Conservation (phyloP, 805 yeast species). For the Sugiyamaella smithiae region DNA sequence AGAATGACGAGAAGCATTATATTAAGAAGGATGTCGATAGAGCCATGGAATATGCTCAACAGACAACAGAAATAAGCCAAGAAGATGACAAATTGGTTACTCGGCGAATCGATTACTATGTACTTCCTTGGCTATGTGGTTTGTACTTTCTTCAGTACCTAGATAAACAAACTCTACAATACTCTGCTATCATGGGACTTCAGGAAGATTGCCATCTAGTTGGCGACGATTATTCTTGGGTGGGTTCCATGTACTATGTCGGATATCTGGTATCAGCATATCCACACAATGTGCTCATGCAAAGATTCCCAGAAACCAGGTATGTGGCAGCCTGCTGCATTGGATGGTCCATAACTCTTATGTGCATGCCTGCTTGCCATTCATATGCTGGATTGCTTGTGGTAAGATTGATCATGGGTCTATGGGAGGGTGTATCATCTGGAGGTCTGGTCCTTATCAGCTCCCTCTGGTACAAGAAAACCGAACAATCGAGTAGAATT, state of each 20-base stretch:
- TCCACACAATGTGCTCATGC: constrained; percentile 43
- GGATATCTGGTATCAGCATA: constrained; percentile 46
- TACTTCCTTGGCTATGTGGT: constrained; percentile 17
- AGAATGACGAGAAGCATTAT: not conserved
- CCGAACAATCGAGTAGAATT: constrained; percentile 45
- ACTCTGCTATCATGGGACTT: constrained; percentile 50
- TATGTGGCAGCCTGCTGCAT: constrained; percentile 15
- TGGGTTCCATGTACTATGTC: constrained; percentile 42
- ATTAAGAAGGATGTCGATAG: not conserved
- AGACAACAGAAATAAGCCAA: not conserved
- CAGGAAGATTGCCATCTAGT: constrained; percentile 31
- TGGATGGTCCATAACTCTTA: constrained; percentile 19
- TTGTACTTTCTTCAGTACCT: constrained; percentile 19
- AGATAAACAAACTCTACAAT: constrained; percentile 52
- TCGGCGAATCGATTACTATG: constrained; percentile 23
- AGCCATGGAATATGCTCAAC: not conserved
- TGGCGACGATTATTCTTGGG: constrained; percentile 42
- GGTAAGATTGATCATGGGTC: constrained; percentile 50
- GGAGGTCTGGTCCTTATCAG: constrained; percentile 58
- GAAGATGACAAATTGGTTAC: not conserved
- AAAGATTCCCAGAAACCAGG: constrained; percentile 19
- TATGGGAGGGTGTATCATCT: constrained; percentile 50
- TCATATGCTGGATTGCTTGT: constrained; percentile 46
- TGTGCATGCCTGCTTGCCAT: constrained; percentile 35
- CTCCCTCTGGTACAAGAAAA: constrained; percentile 52